Evolutionary conservation across 768 basidiomycete genomes (phyloP).

Genomic region (Pholiota microspora): DNA sequence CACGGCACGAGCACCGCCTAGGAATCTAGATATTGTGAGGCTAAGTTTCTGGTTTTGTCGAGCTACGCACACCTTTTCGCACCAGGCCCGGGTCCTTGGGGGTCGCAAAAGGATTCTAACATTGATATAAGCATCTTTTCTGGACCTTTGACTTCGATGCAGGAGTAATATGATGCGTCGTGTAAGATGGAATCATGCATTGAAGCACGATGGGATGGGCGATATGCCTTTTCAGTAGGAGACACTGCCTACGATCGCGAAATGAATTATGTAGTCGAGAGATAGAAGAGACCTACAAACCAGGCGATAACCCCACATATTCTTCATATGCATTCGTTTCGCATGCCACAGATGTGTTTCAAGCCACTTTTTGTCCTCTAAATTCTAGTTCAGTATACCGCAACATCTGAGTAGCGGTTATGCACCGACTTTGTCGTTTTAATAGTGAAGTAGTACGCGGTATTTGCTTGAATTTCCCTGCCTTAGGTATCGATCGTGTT

Average conservation of each 20-base stretch:
- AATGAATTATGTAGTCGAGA: neutral
- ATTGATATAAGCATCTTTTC: constrained; percentile 50
- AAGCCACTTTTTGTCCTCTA: constrained; percentile 89
- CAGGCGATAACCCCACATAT: constrained; percentile 88
- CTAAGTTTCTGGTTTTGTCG: too few relatives aligned
- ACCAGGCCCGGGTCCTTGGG: constrained; percentile 57
- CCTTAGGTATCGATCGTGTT: constrained; percentile 53
- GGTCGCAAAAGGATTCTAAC: constrained; percentile 61
- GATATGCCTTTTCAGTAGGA: constrained; percentile 90
- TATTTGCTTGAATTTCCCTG: constrained; percentile 59
- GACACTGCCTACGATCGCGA: constrained; percentile 74
- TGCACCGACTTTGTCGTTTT: constrained; percentile 67
- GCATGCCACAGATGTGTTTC: constrained; percentile 98
- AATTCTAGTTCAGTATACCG: neutral
- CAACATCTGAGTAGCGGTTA: neutral
- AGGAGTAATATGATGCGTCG: constrained; percentile 83
- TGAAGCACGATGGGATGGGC: constrained; percentile 89
- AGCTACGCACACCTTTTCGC: constrained; percentile 50
- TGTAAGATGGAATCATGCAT: constrained; percentile 83
- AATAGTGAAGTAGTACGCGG: constrained; percentile 59
- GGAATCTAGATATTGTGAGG: constrained; percentile 62
- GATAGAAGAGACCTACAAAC: constrained; percentile 32
- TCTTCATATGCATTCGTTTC: constrained; percentile 94
- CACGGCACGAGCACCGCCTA: constrained; percentile 61
- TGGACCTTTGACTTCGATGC: constrained; percentile 71